Evolutionary conservation across 805 yeast genomes (phyloP).

Genomic region (Kazachstania psychrophila): DNA sequence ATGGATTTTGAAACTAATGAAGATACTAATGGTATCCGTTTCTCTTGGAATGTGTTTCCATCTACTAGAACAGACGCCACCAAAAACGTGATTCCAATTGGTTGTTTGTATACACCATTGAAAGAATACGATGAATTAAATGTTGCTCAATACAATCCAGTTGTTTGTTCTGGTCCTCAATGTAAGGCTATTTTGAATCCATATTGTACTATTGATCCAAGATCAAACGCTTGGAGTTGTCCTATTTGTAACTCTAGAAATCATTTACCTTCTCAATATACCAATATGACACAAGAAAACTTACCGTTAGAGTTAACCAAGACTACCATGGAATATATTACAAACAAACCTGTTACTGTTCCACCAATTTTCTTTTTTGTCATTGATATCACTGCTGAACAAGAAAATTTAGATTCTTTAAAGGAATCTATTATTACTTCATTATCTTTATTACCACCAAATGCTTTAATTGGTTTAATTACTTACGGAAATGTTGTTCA

Average conservation of each 20-base stretch:
- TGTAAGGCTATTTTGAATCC: conserved; percentile 88
- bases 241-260: conserved; percentile 72
- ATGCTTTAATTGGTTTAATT: conserved; percentile 77
- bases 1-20: conserved; percentile 53
- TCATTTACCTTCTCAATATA: conserved; percentile 74
- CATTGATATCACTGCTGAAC: conserved; percentile 83
- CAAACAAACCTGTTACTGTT: conserved; percentile 66
- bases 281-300: conserved; percentile 62
- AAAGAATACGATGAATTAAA: conserved; percentile 68
- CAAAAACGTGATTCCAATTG: conserved; percentile 88
- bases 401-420: conserved; percentile 74
- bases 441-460: conserved; percentile 75
- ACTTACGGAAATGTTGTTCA: conserved; percentile 83
- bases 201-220: conserved; percentile 68
- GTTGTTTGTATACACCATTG: conserved; percentile 91
- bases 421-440: conserved; percentile 73
- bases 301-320: conserved; percentile 73
- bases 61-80: conserved; percentile 81
- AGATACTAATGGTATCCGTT: conserved; percentile 64
- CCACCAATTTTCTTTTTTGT: conserved; percentile 86
- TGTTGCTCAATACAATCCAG: conserved; percentile 78
- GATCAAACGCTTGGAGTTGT: conserved; percentile 75
- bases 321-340: conserved; percentile 77
- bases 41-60: conserved; percentile 82
- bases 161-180: conserved; percentile 59